Base-by-base conservation (phyloP, 805 yeast genomes). In the Saccharomycopsis olivae region DNA sequence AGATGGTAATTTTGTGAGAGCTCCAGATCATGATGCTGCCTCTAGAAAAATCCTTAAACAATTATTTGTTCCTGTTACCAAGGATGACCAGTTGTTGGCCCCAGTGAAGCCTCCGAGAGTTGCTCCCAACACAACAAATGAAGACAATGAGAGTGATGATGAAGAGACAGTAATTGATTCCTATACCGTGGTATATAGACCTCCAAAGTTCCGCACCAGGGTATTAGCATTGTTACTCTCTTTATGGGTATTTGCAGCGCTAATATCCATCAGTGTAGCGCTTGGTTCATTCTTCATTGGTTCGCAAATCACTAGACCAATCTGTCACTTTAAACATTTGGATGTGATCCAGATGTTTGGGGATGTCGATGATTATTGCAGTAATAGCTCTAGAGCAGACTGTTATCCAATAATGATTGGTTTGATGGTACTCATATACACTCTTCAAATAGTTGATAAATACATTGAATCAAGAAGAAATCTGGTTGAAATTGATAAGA, bases 101-200 rank as follows among this genome's bases (percentile, higher is more conserved):
- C 31, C 49, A 6, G 50, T 61, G 4, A 56, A 61, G 18, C 10
- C 6, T 8, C 25, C 25, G 10, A 10, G n/a, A 28, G 34, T 18
- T 5, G 15, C 21, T 13, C 62, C 59, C 36, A 46, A 54, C n/a
- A 5, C 21, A 17, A 50, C 55, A 17, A 48, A 55, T 29, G 66
- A 61, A 16, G 56, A 57, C 24, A 64, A 63, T 4, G 16, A 38
- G 4, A 32, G 61, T 35, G 61, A 61, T 20, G 57, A 54, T 15
- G 65, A 60, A 16, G 66, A 62, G 38, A 61, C 61, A 11, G 56
- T 63, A 0, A 60, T 59, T 19, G 60, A 64, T 20, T 57, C 59
- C 2, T 86, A 88, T 57, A 66, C 73, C 2, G 72, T 88, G 21
- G 96, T 88, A 2, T 94, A 88, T 59, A 67, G 85, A 33, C 97